phyloP scores from a whole-genome alignment of 179 eudicot species.

The Silene vulgaris region DNA sequence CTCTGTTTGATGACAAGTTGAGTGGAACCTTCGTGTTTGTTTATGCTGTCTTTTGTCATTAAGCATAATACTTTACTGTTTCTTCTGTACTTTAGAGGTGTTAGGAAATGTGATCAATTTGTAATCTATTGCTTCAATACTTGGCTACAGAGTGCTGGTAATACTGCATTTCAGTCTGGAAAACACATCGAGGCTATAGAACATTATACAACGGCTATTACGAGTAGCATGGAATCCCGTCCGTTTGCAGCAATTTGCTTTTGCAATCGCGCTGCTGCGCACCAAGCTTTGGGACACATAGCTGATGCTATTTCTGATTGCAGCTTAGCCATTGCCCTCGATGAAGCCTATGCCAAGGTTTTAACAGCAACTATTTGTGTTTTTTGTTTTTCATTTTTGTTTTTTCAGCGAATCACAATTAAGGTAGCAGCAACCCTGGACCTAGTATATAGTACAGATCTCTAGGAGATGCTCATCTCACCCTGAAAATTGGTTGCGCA shows the following conservation, averaged over 20 bases:
- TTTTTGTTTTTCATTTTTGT: not conserved
- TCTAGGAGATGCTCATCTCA: not conserved
- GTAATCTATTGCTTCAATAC: constrained; percentile 9
- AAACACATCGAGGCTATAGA: constrained; percentile 75
- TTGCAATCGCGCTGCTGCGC: constrained; percentile 92
- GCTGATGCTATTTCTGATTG: constrained; percentile 96
- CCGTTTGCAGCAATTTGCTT: constrained; percentile 93
- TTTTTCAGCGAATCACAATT: too few species aligned
- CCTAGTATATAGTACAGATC: not conserved
- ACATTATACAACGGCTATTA: constrained; percentile 74
- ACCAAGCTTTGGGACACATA: constrained; percentile 71
- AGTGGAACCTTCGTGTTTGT: not conserved
- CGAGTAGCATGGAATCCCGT: constrained; percentile 61
- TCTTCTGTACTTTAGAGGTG: not conserved
- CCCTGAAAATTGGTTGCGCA: constrained; percentile 10
- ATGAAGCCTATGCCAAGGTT: constrained; percentile 74
- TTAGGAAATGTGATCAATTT: not conserved
- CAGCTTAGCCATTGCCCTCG: constrained; percentile 82
- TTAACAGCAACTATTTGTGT: constrained; percentile 12
- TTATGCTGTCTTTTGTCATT: not conserved
- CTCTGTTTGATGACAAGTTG: not conserved
- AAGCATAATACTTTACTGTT: not conserved
- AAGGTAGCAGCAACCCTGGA: not conserved
- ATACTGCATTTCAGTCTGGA: constrained; percentile 74
- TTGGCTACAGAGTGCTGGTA: constrained; percentile 68